These are phyloP conservation scores for Globisporangium polare DNA, from an alignment of 352 stramenopile species.

Conservation along the genomic window DNA sequence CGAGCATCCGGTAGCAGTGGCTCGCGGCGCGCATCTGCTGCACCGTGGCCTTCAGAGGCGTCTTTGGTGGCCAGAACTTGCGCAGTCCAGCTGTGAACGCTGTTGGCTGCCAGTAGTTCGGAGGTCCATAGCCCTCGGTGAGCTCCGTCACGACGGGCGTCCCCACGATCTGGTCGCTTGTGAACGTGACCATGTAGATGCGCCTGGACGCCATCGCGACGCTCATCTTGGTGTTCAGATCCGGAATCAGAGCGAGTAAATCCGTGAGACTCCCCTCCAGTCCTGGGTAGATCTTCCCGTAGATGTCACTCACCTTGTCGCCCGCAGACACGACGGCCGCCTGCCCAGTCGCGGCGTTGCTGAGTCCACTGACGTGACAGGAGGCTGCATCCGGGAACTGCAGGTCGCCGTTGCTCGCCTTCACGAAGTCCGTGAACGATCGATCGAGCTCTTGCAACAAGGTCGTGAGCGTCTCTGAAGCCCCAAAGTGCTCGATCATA, in stretches of 20 bases:
- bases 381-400: slow-evolving; percentile 35
- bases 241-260: slow-evolving; percentile 24
- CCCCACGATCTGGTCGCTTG: slow-evolving; percentile 23
- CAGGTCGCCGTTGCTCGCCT: slow-evolving; percentile 26
- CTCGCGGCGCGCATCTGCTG: slow-evolving; percentile 22
- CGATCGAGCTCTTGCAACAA: slow-evolving; percentile 26
- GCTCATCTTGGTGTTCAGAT: slow-evolving; percentile 15
- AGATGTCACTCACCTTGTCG: slow-evolving; percentile 28
- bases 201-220: slow-evolving; percentile 15
- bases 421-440: slow-evolving; percentile 28
- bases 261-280: slow-evolving; percentile 22
- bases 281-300: slow-evolving; percentile 33
- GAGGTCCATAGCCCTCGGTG: slow-evolving; percentile 24
- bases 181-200: slow-evolving; percentile 14
- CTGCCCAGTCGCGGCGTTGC: neutral
- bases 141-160: slow-evolving; percentile 20
- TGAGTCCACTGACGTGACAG: slow-evolving; percentile 27
- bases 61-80: slow-evolving; percentile 45
- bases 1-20: slow-evolving; percentile 39
- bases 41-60: slow-evolving; percentile 20
- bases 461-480: slow-evolving; percentile 12
- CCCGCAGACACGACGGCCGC: neutral
- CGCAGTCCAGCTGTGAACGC: slow-evolving; percentile 27
- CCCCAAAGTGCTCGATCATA: slow-evolving; percentile 27
- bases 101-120: slow-evolving; percentile 23